Evolutionary conservation across 208 protist species (phyloP).

Genomic region (Wallacemonas collosoma): DNA sequence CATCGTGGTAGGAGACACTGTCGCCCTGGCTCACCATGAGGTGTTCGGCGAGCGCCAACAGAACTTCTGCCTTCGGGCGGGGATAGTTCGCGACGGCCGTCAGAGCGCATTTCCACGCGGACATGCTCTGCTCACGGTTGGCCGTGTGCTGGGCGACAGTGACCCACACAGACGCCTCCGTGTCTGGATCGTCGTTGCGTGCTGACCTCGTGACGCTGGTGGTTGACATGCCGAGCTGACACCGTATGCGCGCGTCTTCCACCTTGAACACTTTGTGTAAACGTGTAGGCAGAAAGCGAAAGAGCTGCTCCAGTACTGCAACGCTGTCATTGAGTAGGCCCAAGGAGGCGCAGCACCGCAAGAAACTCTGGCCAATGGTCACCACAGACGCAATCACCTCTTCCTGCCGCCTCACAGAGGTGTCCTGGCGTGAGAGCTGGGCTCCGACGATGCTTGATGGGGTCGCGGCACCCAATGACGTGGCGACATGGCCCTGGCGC

Average conservation of each 20-base stretch:
- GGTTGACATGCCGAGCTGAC: conserved; percentile 41
- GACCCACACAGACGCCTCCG: conserved; percentile 70
- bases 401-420: conserved; percentile 26
- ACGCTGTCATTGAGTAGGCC: conserved; percentile 44
- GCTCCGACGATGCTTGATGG: background rate
- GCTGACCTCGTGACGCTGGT: conserved; percentile 35
- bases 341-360: conserved; percentile 25
- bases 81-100: conserved; percentile 35
- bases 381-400: conserved; percentile 7
- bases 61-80: conserved; percentile 41
- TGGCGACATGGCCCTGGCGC: background rate
- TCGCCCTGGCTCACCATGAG: conserved; percentile 28
- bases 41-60: conserved; percentile 37
- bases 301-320: conserved; percentile 42
- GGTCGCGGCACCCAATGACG: background rate
- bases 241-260: conserved; percentile 61
- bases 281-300: conserved; percentile 49
- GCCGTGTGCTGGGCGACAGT: conserved; percentile 45
- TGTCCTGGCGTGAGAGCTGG: conserved; percentile 22
- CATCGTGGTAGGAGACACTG: conserved; percentile 26
- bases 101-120: conserved; percentile 54
- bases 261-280: conserved; percentile 53
- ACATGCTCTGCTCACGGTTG: conserved; percentile 27
- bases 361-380: conserved; percentile 14
- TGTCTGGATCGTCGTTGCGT: conserved; percentile 55